Evolutionary conservation across 768 basidiomycete species (phyloP), one percentile per base, ranked within the genome.

Genomic region (Galerina sulciceps): DNA sequence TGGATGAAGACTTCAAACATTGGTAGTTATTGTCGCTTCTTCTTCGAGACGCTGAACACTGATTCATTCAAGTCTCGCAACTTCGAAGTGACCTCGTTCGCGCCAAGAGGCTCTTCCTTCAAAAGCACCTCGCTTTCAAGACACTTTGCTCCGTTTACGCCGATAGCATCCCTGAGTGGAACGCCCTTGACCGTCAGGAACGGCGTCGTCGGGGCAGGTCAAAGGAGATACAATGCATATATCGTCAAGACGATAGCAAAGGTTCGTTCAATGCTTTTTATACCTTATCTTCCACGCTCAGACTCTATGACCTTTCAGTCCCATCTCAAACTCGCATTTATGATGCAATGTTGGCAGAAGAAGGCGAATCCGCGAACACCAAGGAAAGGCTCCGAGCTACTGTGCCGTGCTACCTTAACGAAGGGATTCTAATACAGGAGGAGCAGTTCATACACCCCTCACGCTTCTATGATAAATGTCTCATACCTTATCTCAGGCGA

Each of bases 1-100:
- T 69, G 56, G 57, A 65, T 62, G 51, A 71, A 71, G 35, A 61
- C 50, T 0, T 20, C 55, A 1, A 66, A 64, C 20, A 43, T 68
- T 15, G 40, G 61, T 63, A 26, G 26, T 26, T 26, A 26, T 26
- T 26, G 26, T 26, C 36, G 2, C 53, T 64, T 11, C 31, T 47
- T 42, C n/a, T 35, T 45, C 31, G 34, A 13, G 9, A 17, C 31
- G 49, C 45, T 35, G 23, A 17, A 15, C 18, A 41, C 10, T 9
- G 17, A 23, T 38, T 40, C 10, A 18, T 37, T 13, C 23, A 10
- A 4, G 3, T 6, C 35, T 34, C 65, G 64, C 58, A 4, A 35
- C 43, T 3, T 55, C 63, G 0, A 36, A 65, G 4, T 35, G 59
- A 66, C 0, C 1, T 68, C 10, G 17, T 31, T 2, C 23, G 40